A percentile compares a stretch with the other conserved stretches of the same genome.
These are phyloP conservation scores for Euryodendron excelsum DNA, from an alignment of 148 eudicot species.

Conservation along the genomic window DNA sequence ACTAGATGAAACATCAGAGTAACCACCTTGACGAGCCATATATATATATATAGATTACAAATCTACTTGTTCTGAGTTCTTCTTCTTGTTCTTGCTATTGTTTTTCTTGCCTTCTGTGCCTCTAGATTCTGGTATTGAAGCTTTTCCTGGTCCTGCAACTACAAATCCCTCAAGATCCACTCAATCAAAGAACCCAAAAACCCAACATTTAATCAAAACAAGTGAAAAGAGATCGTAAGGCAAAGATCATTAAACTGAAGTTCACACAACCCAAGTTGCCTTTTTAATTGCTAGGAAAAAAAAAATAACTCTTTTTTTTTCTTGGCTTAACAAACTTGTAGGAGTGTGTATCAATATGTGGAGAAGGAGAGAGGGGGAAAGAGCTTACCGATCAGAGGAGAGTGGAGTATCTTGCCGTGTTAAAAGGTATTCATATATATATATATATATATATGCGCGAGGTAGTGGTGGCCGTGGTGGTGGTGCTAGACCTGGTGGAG, in stretches of 20 bases:
- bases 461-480: conserved; percentile 20
- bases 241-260: too few species aligned
- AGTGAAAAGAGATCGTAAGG: neutral
- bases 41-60: too few species aligned
- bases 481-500: too few species aligned
- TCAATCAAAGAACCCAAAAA: neutral
- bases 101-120: neutral
- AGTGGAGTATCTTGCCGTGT: conserved; percentile 25
- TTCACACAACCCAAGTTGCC: neutral
- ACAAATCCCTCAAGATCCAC: neutral
- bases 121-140: neutral
- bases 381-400: conserved; percentile 8
- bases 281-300: too few species aligned
- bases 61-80: too few species aligned
- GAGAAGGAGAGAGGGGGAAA: neutral
- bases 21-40: too few species aligned
- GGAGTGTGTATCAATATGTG: neutral
- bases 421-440: conserved; percentile 27
- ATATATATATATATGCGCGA: too few species aligned
- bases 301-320: neutral
- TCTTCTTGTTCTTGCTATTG: neutral
- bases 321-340: neutral
- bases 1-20: conserved; percentile 24
- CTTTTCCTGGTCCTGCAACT: neutral
- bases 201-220: too few species aligned